Conservation (phyloP, 2,329 filamentous ascomycete species). For the Colletotrichum sansevieriae region DNA sequence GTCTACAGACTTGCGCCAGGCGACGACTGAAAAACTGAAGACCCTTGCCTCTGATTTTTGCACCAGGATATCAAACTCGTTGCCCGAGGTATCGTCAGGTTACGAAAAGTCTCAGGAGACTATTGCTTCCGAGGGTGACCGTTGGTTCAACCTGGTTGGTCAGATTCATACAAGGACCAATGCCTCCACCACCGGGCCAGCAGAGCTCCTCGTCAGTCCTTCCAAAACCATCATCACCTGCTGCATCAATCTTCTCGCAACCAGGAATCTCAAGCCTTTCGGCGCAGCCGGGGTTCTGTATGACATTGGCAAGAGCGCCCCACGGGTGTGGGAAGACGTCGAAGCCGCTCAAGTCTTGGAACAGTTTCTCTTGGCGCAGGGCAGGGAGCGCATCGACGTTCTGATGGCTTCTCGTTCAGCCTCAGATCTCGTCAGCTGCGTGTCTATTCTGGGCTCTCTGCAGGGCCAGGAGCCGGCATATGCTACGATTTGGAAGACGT, state of each 20-base stretch:
- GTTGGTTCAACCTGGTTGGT: slow-evolving; percentile 74
- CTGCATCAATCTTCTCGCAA: slow-evolving; percentile 59
- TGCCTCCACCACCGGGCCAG: slow-evolving; percentile 23
- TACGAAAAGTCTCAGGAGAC: slow-evolving; percentile 78
- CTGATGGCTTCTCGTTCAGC: slow-evolving; percentile 79
- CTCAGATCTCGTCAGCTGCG: slow-evolving; percentile 72
- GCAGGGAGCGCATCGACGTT: slow-evolving; percentile 66
- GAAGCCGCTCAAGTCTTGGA: slow-evolving; percentile 53
- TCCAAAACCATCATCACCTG: slow-evolving; percentile 41
- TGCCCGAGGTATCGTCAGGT: slow-evolving; percentile 85
- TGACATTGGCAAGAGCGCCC: slow-evolving; percentile 46
- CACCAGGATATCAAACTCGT: slow-evolving; percentile 77
- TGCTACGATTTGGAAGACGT: slow-evolving; percentile 58
- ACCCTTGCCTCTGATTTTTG: slow-evolving; percentile 72
- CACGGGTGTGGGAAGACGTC: slow-evolving; percentile 56
- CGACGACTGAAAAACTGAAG: slow-evolving; percentile 72
- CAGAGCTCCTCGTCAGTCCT: slow-evolving; percentile 49
- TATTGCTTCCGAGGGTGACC: slow-evolving; percentile 74
- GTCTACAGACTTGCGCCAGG: slow-evolving; percentile 57
- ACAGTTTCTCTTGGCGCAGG: slow-evolving; percentile 61
- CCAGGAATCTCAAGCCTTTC: slow-evolving; percentile 69
- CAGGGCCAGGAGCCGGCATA: slow-evolving; percentile 55
- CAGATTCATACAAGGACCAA: slow-evolving; percentile 55
- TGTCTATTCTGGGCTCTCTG: slow-evolving; percentile 68
- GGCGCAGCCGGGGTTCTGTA: slow-evolving; percentile 64